Conservation (phyloP, 2,329 filamentous ascomycete species). For the Exophiala sp. region DNA sequence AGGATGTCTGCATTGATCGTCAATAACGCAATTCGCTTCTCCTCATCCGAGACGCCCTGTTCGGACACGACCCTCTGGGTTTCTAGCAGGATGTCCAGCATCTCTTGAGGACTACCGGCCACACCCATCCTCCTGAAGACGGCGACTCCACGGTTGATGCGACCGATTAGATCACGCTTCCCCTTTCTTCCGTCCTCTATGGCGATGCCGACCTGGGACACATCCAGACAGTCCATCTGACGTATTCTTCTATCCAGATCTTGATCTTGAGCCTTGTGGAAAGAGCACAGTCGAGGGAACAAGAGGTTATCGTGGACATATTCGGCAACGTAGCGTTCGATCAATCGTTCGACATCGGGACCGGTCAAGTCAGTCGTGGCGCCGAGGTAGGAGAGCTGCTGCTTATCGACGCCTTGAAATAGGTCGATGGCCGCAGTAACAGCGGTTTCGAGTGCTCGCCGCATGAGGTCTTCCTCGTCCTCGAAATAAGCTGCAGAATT, state of each 20-base stretch:
- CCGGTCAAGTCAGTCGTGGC: conserved; percentile 92
- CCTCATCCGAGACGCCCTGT: conserved; percentile 38
- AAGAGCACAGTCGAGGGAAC: conserved; percentile 75
- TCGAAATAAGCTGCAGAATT: conserved; percentile 70
- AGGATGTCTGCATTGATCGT: conserved; percentile 85
- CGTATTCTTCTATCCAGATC: conserved; percentile 86
- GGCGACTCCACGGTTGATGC: conserved; percentile 75
- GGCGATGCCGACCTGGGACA: conserved; percentile 86
- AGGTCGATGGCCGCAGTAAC: conserved; percentile 92
- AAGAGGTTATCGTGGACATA: conserved; percentile 82
- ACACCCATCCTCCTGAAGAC: conserved; percentile 82
- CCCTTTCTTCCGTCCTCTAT: conserved; percentile 74
- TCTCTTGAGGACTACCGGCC: conserved; percentile 79
- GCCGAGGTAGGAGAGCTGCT: conserved; percentile 85
- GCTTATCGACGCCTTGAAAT: conserved; percentile 93
- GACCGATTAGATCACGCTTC: conserved; percentile 75
- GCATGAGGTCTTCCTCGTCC: conserved; percentile 88
- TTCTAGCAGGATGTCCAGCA: conserved; percentile 74
- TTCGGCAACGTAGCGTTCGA: conserved; percentile 90
- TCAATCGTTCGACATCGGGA: conserved; percentile 84
- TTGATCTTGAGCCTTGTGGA: conserved; percentile 76
- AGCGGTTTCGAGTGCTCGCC: conserved; percentile 82
- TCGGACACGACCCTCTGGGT: conserved; percentile 82
- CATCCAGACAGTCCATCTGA: conserved; percentile 90
- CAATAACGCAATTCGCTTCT: conserved; percentile 54